A percentile compares a stretch with the other conserved stretches of the same genome.
These are phyloP conservation scores for Puccinia novopanici DNA, from an alignment of 1,284 basidiomycete genomes.

Conservation along the genomic window DNA sequence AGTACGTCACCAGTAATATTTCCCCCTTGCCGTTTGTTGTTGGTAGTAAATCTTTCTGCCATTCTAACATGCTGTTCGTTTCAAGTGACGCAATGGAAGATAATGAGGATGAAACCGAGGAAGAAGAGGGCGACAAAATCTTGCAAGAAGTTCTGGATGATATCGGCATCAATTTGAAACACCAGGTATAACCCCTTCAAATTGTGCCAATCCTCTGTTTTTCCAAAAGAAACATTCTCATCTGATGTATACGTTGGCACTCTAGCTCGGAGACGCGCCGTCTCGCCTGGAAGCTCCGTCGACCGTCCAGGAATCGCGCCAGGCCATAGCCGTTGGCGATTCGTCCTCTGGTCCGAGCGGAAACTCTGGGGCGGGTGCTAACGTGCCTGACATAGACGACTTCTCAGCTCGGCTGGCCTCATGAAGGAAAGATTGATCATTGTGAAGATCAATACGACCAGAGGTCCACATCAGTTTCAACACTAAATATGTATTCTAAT, in stretches of 20 bases:
- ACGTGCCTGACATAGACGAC: conserved; percentile 40
- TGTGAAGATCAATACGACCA: background rate
- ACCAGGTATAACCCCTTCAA: conserved; percentile 68
- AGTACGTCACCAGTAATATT: conserved; percentile 59
- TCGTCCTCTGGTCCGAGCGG: conserved; percentile 31
- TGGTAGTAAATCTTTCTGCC: background rate
- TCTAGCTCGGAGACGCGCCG: conserved; percentile 40
- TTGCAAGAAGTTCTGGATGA: conserved; percentile 95
- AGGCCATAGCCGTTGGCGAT: conserved; percentile 42
- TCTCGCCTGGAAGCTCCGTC: conserved; percentile 19
- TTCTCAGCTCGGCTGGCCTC: conserved; percentile 43
- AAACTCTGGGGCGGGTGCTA: background rate
- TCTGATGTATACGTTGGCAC: background rate
- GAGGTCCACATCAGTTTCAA: background rate
- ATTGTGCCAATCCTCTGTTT: background rate
- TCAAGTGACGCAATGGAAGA: conserved; percentile 86
- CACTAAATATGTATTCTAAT: too few relatives aligned
- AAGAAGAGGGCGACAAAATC: conserved; percentile 94
- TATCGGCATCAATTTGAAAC: conserved; percentile 87
- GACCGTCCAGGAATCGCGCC: conserved; percentile 39
- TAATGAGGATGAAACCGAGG: conserved; percentile 79
- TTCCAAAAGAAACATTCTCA: background rate
- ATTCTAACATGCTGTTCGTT: background rate
- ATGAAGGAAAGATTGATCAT: conserved; percentile 37
- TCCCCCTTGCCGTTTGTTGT: background rate